phyloP scores from a whole-genome alignment of 2,329 filamentous ascomycete species.

The Truncatella angustata region DNA sequence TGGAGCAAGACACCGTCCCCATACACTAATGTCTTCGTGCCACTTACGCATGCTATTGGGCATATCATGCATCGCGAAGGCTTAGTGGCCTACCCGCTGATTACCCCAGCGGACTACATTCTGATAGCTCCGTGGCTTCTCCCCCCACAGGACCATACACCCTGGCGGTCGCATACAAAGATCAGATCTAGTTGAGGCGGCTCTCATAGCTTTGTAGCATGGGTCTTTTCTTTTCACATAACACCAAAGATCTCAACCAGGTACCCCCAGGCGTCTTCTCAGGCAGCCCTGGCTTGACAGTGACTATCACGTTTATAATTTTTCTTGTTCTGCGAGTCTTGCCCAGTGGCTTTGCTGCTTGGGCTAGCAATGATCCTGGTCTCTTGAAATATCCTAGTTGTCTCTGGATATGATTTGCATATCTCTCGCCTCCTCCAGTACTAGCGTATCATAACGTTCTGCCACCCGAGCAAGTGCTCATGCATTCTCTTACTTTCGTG shows the following conservation, averaged over 20 bases:
- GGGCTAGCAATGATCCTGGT: not conserved
- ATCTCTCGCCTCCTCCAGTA: not conserved
- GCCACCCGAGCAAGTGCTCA: not conserved
- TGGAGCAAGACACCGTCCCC: too few relatives aligned
- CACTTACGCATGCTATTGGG: constrained; percentile 5
- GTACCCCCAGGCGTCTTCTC: not conserved
- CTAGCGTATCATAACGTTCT: constrained; percentile 1
- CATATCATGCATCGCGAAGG: not conserved
- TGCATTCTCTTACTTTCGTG: constrained; percentile 3
- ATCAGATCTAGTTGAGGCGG: too few relatives aligned
- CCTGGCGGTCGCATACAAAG: constrained; percentile 4
- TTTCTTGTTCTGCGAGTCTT: not conserved
- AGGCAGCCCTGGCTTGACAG: not conserved
- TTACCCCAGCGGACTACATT: constrained; percentile 5
- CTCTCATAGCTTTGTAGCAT: too few relatives aligned
- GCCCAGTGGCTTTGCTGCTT: not conserved
- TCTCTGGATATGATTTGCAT: not conserved
- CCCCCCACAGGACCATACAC: not conserved
- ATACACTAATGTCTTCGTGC: constrained; percentile 1
- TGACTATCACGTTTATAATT: not conserved
- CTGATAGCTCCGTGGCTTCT: constrained; percentile 7
- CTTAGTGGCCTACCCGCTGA: not conserved
- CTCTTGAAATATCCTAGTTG: not conserved
- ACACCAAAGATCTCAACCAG: too few relatives aligned
- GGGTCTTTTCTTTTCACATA: too few relatives aligned